These are phyloP conservation scores for Citrus inodora DNA, from an alignment of 345 rosid species.

Conservation along the genomic window DNA sequence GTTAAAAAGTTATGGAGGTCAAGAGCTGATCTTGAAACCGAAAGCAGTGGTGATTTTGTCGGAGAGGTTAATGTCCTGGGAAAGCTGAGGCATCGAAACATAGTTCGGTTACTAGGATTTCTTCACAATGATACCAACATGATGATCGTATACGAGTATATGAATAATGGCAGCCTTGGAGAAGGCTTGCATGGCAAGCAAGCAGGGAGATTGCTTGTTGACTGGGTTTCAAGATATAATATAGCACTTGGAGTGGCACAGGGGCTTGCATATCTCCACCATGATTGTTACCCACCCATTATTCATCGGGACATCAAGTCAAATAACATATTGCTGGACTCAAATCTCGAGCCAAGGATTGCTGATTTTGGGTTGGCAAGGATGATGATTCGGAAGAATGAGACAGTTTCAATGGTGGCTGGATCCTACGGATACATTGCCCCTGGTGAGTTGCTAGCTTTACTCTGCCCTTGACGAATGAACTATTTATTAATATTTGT, in stretches of 20 bases:
- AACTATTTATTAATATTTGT: not conserved
- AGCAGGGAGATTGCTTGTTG: conserved; percentile 62
- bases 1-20: conserved; percentile 91
- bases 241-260: conserved; percentile 87
- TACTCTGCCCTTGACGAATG: not conserved
- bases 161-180: conserved; percentile 83
- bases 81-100: conserved; percentile 83
- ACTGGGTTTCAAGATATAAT: conserved; percentile 88
- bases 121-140: conserved; percentile 66
- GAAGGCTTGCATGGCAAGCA: conserved; percentile 77
- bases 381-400: conserved; percentile 81
- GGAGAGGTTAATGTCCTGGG: conserved; percentile 86
- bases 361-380: conserved; percentile 95
- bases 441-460: conserved; percentile 50
- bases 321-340: conserved; percentile 77
- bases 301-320: conserved; percentile 93
- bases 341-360: conserved; percentile 79
- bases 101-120: conserved; percentile 75
- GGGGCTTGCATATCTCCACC: conserved; percentile 92
- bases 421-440: conserved; percentile 98
- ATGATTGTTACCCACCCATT: conserved; percentile 81
- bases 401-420: conserved; percentile 91
- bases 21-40: conserved; percentile 55
- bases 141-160: conserved; percentile 83
- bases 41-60: conserved; percentile 57